Conservation (phyloP, 176 grass and related monocot species). For the Zoysia pacifica region DNA sequence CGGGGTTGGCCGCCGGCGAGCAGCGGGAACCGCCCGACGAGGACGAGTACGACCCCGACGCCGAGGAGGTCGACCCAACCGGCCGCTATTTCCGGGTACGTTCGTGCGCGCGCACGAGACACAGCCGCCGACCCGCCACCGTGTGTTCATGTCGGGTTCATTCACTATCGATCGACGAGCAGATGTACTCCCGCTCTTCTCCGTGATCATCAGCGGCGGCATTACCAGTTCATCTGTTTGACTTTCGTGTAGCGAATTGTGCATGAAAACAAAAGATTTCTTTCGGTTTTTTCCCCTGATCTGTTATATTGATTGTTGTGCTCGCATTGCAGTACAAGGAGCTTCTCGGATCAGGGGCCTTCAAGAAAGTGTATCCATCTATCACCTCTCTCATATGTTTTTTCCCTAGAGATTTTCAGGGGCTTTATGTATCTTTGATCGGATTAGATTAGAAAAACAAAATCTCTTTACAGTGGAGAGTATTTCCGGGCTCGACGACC, state of each 20-base stretch:
- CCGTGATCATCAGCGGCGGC: not conserved
- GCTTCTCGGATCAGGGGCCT: slow-evolving; percentile 50
- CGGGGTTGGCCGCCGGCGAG: not conserved
- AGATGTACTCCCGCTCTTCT: not conserved
- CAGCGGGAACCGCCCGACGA: slow-evolving; percentile 50
- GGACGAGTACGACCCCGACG: slow-evolving; percentile 29
- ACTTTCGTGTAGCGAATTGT: not conserved
- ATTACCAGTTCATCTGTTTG: not conserved
- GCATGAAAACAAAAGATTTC: not conserved
- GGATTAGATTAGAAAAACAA: not conserved
- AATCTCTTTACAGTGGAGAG: not conserved
- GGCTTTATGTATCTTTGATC: not conserved
- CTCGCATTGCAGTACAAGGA: slow-evolving; percentile 49
- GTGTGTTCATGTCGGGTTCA: not conserved
- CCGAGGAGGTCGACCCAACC: slow-evolving; percentile 55
- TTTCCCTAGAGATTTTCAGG: not conserved
- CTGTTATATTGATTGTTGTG: not conserved
- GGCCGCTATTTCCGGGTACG: slow-evolving; percentile 54
- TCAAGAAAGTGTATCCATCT: slow-evolving; percentile 56
- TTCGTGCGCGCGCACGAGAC: too few relatives aligned
- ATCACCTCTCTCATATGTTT: slow-evolving; percentile 9
- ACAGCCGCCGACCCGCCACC: not conserved
- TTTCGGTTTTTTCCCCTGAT: slow-evolving; percentile 9
- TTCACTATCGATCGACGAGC: not conserved
- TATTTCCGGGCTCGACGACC: not conserved